Evolutionary conservation across 2,329 filamentous ascomycete species (phyloP), one percentile per base, ranked within the genome.

Genomic region (Domatiomyces catenatus): DNA sequence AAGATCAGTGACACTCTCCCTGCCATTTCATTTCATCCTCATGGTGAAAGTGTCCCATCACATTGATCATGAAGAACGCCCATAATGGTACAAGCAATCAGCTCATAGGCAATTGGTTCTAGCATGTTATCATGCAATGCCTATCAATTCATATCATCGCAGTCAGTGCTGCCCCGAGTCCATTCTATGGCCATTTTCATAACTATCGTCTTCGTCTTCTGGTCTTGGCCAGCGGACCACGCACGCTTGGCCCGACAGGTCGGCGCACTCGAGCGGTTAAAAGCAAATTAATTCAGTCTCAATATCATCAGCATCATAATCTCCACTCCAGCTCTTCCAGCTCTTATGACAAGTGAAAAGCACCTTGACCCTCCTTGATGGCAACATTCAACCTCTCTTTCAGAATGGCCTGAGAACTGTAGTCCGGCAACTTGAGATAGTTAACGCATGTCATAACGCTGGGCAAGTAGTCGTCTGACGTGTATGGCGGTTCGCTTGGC

Each of bases 361-460:
- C 92, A 26, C 92, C 92, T 66, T 98, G 92, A 20, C 92, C 92
- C 71, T 98, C 93, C 66, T 81, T 85, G 64, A 94, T 94, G 22
- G 92, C 93, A 57, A 83, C 83, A 57, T 78, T 80, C 49, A 98
- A 74, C 66, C 86, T 86, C 64, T 83, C 77, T 62, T 77, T 82
- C 68, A 98, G 80, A 48, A 83, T 75, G 1, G 86, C 78, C 55
- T 94, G 71, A 59, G 72, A 80, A 58, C 81, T 90, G 69, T 98
- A 98, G 67, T 98, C 87, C 18, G 92, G 92, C 63, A 98, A 76
- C 70, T 98, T 98, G 61, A 98, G 79, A 66, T 98, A 98, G 68
- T 98, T 98, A 68, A 94, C 92, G 66, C 93, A 98, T 8, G 93
- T 98, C 93, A 98, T 98, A 66, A 98, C 93, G 65, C 89, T 96